Base-by-base conservation (phyloP, 1,284 basidiomycete species). In the Hypsizygus ulmarius region DNA sequence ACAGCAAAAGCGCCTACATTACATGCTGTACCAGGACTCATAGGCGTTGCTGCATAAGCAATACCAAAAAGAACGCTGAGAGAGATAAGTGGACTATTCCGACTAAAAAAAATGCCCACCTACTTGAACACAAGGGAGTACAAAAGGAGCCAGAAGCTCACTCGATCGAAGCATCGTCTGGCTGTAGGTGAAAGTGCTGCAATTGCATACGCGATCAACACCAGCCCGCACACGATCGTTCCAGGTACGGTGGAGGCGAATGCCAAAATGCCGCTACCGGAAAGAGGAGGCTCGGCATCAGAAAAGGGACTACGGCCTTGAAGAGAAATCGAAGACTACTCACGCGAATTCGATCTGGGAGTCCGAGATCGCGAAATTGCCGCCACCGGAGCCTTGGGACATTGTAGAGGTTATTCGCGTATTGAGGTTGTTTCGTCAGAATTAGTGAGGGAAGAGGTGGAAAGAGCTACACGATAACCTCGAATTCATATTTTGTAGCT, bases 101-200 rank as follows among this genome's bases (percentile, higher is more conserved):
- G 9, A 42, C 18, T 7, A 2, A 30, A 37, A n/a, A 43, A 19
- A 12, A 16, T 4, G 11, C 36, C 6, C 5, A 49, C 60, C 2
- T 44, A 61, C 60, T 62, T 56, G 43, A 49, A 51, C n/a, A 59
- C 14, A 11, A 61, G 50, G 2, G 58, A 32, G 14, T 58, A 54
- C 0, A 50, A 28, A 3, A 62, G 40, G 9, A 62, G 48, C 3
- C 60, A 53, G 29, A 62, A 59, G 19, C 60, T 62, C 30, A 61
- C 60, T 5, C 60, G 58, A 47, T 62, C 54, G 8, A 62, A 29
- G 21, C 52, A 49, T 33, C 34, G 43, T 35, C 55, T 43, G 1
- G 50, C 50, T 19, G 37, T 47, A 6, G 35, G 41, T 2, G 37
- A 47, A 10, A 36, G 27, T 5, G 55, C 51, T 0, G 42, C 47